Evolutionary conservation across 2,329 filamentous ascomycete genomes (phyloP).

Genomic region (Trichoderma sp.): DNA sequence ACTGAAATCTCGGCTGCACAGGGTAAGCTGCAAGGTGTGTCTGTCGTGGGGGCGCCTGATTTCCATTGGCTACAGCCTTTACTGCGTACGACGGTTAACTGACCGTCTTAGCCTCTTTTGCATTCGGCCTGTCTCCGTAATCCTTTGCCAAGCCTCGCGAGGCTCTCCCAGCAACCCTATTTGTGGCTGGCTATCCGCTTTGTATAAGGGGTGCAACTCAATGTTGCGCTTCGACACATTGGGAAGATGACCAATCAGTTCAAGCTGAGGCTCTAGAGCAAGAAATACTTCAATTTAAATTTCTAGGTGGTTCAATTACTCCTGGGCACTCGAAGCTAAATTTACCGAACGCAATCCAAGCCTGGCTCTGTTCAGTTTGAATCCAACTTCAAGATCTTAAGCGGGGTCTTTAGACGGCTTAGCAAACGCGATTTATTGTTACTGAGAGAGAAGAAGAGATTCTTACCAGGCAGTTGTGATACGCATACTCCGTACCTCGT

Average conservation of each 20-base stretch:
- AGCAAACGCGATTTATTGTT: background rate
- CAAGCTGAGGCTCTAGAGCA: accelerated
- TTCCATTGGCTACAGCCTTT: background rate
- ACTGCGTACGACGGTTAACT: background rate
- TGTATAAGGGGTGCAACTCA: background rate
- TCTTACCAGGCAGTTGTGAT: too few species aligned
- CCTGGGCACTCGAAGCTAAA: background rate
- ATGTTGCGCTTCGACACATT: background rate
- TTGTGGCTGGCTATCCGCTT: background rate
- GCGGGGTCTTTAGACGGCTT: background rate
- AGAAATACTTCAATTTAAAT: background rate
- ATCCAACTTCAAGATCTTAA: background rate
- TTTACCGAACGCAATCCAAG: background rate
- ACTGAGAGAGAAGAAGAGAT: too few species aligned
- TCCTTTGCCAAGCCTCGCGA: background rate
- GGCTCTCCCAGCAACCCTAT: background rate
- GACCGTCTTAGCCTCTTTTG: background rate
- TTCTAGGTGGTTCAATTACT: background rate
- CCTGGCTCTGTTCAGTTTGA: background rate
- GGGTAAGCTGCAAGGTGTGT: background rate
- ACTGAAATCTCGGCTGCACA: background rate
- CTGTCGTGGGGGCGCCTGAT: background rate
- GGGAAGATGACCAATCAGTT: background rate
- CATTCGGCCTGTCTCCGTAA: background rate
- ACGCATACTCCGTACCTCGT: background rate